Evolutionary conservation across 306 rosid species (phyloP).

Genomic region (Cucurbita pepo): DNA sequence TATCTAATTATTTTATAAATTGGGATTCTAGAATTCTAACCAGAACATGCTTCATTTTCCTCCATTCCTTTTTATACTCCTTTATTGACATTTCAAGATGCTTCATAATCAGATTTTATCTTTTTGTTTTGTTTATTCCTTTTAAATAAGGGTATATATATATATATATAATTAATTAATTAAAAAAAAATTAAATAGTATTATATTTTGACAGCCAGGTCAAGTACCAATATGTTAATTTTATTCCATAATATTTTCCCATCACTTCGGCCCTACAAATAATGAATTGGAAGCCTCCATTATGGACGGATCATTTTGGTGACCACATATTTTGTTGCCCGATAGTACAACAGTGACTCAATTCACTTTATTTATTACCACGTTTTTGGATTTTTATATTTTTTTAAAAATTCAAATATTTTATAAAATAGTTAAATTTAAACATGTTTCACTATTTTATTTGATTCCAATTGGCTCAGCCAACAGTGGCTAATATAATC

Average conservation of each 20-base stretch:
- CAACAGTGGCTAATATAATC: too few species aligned
- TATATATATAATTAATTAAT: too few species aligned
- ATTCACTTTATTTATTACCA: not conserved
- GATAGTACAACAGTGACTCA: not conserved
- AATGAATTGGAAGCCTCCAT: not conserved
- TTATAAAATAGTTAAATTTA: too few species aligned
- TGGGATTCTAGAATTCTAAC: not conserved
- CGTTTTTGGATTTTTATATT: not conserved
- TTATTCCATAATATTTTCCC: not conserved
- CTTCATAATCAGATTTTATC: not conserved
- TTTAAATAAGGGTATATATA: not conserved
- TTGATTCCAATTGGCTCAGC: too few species aligned
- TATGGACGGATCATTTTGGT: not conserved
- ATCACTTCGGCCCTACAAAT: not conserved
- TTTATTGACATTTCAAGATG: not conserved
- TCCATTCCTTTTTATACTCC: not conserved
- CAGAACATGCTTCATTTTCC: not conserved
- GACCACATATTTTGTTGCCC: not conserved
- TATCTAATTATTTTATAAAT: too few species aligned
- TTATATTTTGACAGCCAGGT: not conserved
- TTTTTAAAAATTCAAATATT: too few species aligned
- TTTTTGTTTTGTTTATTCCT: not conserved
- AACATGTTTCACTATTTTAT: too few species aligned
- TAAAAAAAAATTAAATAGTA: not conserved
- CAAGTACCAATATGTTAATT: not conserved